These are phyloP conservation scores for Yamadazyma paraphyllophila DNA, from an alignment of 805 yeast genomes.

Conservation along the genomic window DNA sequence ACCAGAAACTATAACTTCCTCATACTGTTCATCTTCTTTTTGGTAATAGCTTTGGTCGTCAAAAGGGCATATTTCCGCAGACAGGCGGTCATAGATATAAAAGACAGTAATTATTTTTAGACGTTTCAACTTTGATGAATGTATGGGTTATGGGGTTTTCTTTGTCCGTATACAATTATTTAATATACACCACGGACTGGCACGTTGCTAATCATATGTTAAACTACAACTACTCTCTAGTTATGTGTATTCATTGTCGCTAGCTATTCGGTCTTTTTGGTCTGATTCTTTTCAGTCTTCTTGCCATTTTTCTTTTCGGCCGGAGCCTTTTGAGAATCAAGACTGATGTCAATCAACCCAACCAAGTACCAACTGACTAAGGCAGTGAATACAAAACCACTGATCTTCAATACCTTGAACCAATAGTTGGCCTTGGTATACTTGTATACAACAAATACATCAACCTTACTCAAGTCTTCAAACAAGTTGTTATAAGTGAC, in stretches of 20 bases:
- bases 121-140: slow-evolving; percentile 1
- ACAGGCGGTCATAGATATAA: slow-evolving; percentile 24
- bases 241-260: neutral
- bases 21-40: slow-evolving; percentile 9
- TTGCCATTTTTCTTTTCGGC: neutral
- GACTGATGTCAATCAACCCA: slow-evolving; percentile 30
- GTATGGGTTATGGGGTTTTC: neutral
- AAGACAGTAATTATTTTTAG: slow-evolving; percentile 20
- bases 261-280: neutral
- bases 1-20: slow-evolving; percentile 11
- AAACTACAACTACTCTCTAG: too few species aligned
- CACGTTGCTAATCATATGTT: too few species aligned
- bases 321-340: neutral
- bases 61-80: slow-evolving; percentile 20
- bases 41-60: slow-evolving; percentile 6
- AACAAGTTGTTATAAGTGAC: slow-evolving; percentile 59
- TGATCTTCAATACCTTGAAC: slow-evolving; percentile 64
- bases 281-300: too few species aligned
- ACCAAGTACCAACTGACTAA: slow-evolving; percentile 52
- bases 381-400: slow-evolving; percentile 60
- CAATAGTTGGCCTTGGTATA: slow-evolving; percentile 53
- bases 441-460: slow-evolving; percentile 60
- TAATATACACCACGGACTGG: too few species aligned
- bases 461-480: slow-evolving; percentile 61
- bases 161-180: too few species aligned